phyloP scores from a whole-genome alignment of 2,329 filamentous ascomycete genomes.

The Ceratocystis alfenasii region DNA sequence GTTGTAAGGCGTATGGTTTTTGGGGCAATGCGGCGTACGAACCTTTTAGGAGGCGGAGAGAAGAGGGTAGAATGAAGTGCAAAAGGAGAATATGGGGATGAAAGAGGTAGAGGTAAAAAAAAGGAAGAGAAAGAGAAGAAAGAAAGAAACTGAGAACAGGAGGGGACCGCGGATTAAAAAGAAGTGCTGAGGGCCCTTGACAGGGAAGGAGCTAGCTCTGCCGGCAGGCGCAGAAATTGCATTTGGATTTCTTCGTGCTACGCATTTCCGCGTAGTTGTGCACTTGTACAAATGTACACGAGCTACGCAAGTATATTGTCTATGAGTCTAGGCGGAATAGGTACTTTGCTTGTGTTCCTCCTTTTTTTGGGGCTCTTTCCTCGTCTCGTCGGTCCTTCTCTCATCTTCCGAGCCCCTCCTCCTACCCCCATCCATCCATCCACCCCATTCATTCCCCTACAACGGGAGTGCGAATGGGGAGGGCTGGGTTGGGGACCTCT shows the following conservation, averaged over 20 bases:
- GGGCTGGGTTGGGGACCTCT: neutral
- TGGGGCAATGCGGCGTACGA: neutral
- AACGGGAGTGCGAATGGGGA: neutral
- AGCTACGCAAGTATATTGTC: neutral
- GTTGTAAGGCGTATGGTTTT: constrained; percentile 2
- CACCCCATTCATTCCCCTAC: neutral
- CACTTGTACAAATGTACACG: neutral
- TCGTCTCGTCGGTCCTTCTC: constrained; percentile 8
- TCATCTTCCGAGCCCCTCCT: constrained; percentile 4
- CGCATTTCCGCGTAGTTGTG: neutral
- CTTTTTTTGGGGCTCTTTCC: neutral
- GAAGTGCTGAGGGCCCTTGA: constrained; percentile 13
- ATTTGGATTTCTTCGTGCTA: constrained; percentile 14
- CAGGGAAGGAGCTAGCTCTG: constrained; percentile 18
- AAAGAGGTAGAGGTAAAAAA: constrained; percentile 21
- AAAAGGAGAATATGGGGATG: constrained; percentile 23
- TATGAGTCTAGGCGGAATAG: neutral
- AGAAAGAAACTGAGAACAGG: constrained; percentile 28
- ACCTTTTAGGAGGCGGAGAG: constrained; percentile 15
- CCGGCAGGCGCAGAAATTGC: constrained; percentile 19
- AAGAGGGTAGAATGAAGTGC: constrained; percentile 18
- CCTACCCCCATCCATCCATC: neutral
- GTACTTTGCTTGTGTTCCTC: neutral
- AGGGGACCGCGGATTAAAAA: constrained; percentile 23
- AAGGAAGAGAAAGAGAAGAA: constrained; percentile 24